phyloP scores from a whole-genome alignment of 2,329 filamentous ascomycete species.

The Blumeria graminis region DNA sequence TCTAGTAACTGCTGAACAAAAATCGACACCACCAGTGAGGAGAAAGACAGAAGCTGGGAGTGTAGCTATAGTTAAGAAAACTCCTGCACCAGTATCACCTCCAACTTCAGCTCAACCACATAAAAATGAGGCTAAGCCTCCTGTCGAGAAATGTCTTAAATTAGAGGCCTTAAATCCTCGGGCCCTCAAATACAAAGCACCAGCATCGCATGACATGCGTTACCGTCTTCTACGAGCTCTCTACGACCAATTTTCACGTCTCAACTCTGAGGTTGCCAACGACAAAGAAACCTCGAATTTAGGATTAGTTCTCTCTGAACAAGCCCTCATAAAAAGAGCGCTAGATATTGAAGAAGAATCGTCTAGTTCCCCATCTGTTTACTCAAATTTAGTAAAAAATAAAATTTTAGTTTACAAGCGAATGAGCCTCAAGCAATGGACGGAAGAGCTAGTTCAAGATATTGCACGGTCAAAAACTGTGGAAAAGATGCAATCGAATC shows the following conservation, averaged over 20 bases:
- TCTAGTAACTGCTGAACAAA: background rate
- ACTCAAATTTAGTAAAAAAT: slow-evolving; percentile 65
- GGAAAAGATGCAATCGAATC: background rate
- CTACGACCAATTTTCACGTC: slow-evolving; percentile 37
- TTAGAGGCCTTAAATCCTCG: slow-evolving; percentile 42
- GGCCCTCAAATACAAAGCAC: slow-evolving; percentile 30
- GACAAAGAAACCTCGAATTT: slow-evolving; percentile 24
- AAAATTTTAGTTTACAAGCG: slow-evolving; percentile 52
- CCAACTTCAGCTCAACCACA: background rate
- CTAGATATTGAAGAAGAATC: slow-evolving; percentile 59
- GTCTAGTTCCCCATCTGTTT: slow-evolving; percentile 42
- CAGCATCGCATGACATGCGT: slow-evolving; percentile 31
- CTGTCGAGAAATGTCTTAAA: slow-evolving; percentile 11
- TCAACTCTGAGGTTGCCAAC: slow-evolving; percentile 38
- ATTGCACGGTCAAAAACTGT: slow-evolving; percentile 17
- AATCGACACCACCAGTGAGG: background rate
- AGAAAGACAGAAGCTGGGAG: background rate
- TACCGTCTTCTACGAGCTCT: slow-evolving; percentile 35
- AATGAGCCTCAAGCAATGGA: slow-evolving; percentile 52
- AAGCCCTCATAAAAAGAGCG: slow-evolving; percentile 42
- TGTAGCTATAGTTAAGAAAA: background rate
- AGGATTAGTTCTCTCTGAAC: slow-evolving; percentile 32
- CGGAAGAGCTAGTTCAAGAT: slow-evolving; percentile 28
- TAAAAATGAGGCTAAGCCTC: slow-evolving; percentile 3
- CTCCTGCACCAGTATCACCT: background rate